phyloP scores from a whole-genome alignment of 306 rosid genomes.

The Lathyrus sativus region DNA sequence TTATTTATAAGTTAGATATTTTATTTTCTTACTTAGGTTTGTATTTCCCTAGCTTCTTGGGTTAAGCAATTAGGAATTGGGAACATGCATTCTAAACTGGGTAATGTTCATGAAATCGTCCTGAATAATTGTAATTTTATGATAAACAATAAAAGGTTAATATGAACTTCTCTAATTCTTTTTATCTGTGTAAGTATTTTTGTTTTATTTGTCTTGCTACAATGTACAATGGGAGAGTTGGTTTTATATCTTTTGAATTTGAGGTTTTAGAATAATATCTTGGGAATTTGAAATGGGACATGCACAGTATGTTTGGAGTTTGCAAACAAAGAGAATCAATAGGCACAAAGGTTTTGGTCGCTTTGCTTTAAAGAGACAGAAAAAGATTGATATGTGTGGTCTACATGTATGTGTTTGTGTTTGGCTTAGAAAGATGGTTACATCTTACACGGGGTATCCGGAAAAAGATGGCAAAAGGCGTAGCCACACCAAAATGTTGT shows the following conservation, averaged over 20 bases:
- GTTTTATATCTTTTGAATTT: neutral
- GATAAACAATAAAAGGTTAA: constrained; percentile 4
- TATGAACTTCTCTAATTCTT: neutral
- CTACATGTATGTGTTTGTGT: neutral
- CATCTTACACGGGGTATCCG: neutral
- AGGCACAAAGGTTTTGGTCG: constrained; percentile 40
- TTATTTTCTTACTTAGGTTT: too few species aligned
- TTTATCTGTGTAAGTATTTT: neutral
- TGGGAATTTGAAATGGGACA: constrained; percentile 35
- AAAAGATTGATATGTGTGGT: neutral
- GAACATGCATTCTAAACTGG: constrained; percentile 25
- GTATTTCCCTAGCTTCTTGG: too few species aligned
- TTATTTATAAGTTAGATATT: neutral
- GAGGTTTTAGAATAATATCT: neutral
- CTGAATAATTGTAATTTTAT: constrained; percentile 9
- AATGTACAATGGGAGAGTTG: neutral
- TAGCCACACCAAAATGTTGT: neutral
- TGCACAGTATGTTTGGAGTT: constrained; percentile 16
- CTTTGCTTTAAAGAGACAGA: constrained; percentile 28
- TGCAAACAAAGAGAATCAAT: neutral
- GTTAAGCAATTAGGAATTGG: too few species aligned
- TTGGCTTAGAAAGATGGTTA: neutral
- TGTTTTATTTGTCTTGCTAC: neutral
- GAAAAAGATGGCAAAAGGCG: neutral
- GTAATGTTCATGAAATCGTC: constrained; percentile 1